These are phyloP conservation scores for Eragrostis tef DNA, from an alignment of 202 grass and related monocot species.

Conservation along the genomic window DNA sequence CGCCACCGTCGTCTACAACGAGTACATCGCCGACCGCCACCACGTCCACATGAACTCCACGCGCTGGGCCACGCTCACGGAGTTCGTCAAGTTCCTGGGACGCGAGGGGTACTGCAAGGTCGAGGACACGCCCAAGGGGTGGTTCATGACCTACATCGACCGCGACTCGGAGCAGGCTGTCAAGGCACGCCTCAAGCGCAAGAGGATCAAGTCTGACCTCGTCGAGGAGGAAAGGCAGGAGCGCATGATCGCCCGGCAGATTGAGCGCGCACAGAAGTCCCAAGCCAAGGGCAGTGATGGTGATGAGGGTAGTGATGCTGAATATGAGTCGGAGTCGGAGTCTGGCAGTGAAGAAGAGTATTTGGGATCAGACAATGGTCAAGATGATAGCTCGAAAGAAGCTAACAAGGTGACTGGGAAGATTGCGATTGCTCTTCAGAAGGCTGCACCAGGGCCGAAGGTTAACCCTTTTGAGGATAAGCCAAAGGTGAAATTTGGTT, in stretches of 20 bases:
- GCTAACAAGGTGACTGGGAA: slow-evolving; percentile 45
- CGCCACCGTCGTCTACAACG: slow-evolving; percentile 88
- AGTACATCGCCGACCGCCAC: slow-evolving; percentile 73
- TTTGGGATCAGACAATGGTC: slow-evolving; percentile 28
- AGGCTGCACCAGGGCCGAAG: slow-evolving; percentile 27
- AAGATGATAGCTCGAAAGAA: slow-evolving; percentile 11
- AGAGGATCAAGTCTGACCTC: slow-evolving; percentile 68
- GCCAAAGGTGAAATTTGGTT: slow-evolving; percentile 62
- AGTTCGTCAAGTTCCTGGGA: slow-evolving; percentile 88
- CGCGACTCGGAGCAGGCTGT: slow-evolving; percentile 74
- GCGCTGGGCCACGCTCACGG: slow-evolving; percentile 76
- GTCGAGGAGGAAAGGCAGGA: slow-evolving; percentile 85
- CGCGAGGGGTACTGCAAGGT: slow-evolving; percentile 76
- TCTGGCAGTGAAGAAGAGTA: slow-evolving; percentile 35
- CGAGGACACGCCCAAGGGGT: slow-evolving; percentile 87
- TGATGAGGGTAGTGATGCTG: not conserved
- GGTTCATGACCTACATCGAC: slow-evolving; percentile 91
- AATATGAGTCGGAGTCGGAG: not conserved
- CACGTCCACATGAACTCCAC: slow-evolving; percentile 96
- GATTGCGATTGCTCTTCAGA: slow-evolving; percentile 69
- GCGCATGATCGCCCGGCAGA: slow-evolving; percentile 70
- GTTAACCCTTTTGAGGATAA: slow-evolving; percentile 57
- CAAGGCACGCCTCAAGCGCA: slow-evolving; percentile 81
- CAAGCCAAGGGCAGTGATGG: slow-evolving; percentile 15
- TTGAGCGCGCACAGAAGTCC: slow-evolving; percentile 64